These are phyloP conservation scores for Pilobolus umbonatus DNA, from an alignment of 192 early-diverging fungal species.

Conservation along the genomic window DNA sequence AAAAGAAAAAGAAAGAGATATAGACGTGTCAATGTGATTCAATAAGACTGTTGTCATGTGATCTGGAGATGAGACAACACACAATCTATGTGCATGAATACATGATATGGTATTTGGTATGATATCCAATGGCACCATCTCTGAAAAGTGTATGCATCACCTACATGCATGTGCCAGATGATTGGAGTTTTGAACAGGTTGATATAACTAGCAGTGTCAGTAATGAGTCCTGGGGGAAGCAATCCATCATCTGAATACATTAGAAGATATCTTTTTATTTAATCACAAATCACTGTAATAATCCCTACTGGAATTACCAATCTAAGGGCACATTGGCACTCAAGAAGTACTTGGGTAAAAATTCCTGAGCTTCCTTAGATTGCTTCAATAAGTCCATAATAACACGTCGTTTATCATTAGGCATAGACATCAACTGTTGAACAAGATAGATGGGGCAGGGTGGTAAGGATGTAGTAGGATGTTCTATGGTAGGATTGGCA, in stretches of 20 bases:
- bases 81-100: no score
- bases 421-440: conserved; percentile 42
- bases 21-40: no score
- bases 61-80: no score
- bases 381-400: neutral
- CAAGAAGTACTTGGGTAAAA: conserved; percentile 27
- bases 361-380: conserved; percentile 16
- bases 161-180: no score
- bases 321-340: conserved; percentile 17
- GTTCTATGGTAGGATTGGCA: conserved; percentile 55
- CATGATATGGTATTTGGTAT: no score
- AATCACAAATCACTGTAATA: neutral
- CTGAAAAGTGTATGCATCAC: no score
- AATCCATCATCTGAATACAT: neutral
- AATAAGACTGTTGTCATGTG: no score
- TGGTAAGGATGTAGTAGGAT: conserved; percentile 49
- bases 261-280: neutral
- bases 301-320: no score
- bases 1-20: no score
- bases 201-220: no score
- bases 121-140: no score
- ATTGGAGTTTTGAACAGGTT: no score
- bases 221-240: neutral
- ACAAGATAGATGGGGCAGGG: conserved; percentile 47
- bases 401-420: conserved; percentile 8